Base-by-base conservation (phyloP, 352 stramenopile species). In the Phytophthora brassicae region DNA sequence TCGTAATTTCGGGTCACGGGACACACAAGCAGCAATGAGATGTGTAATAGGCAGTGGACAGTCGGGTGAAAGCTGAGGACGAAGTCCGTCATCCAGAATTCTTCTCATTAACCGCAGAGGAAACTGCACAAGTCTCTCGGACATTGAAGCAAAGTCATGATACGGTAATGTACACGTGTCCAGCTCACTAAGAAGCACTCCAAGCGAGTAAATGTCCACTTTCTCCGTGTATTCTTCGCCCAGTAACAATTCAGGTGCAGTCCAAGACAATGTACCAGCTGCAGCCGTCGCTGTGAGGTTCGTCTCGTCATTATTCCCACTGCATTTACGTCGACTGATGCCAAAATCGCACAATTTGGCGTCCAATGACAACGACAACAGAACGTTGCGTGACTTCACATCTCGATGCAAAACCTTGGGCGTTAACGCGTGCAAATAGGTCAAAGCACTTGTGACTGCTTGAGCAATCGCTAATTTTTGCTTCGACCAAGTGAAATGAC, bases 341-440 rank as follows among this genome's bases (percentile, higher is more conserved):
- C 79, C 72, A 70, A 86, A 86, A 41, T 88, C 76, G 46, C 75
- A 76, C 43, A 88, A 42, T 31, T 86, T 85, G 48, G 79, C 74
- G 19, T 84, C 68, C 52, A 84, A 62, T n/a, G 62, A 60, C 26
- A 68, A 59, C 4, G 72, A 77, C 11, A 96, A 51, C 23, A 96
- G 45, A n/a, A 97, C 77, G 62, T 95, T 97, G 24, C 84, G 84
- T n/a, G 85, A 91, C 58, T 96, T 96, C 29, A 96, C 66, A 59
- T 96, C 88, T 22, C 84, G 85, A 62, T 96, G 88, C 20, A 96
- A 69, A 52, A 95, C 72, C 52, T 89, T 87, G n/a, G 86, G 87
- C 1, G 65, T 78, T 22, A 88, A 61, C 9, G 53, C 72, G 63
- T 97, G 88, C 42, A 97, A 73, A 66, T 95, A 96, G 19, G 69